Conservation (phyloP, 495 filamentous ascomycete species). For the Tetracladium marchalianum region DNA sequence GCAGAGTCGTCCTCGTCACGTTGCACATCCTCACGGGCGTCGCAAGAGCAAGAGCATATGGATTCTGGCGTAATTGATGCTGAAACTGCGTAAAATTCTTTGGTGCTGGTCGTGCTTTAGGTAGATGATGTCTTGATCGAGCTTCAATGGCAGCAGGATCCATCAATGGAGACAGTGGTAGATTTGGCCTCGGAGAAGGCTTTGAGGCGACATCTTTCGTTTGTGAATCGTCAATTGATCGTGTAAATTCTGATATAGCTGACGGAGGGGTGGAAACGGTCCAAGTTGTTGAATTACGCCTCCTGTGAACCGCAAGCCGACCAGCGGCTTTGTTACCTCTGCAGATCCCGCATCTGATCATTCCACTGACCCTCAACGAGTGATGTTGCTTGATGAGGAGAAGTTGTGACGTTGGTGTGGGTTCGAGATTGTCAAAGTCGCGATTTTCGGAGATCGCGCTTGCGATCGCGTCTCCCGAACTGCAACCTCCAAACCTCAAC, state of each 20-base stretch:
- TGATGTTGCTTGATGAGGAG: neutral
- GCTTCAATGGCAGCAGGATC: conserved; percentile 34
- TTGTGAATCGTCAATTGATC: neutral
- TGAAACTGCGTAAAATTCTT: conserved; percentile 31
- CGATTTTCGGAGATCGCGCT: too few species aligned
- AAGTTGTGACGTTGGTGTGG: neutral
- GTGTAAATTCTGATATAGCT: too few species aligned
- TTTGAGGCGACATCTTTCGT: neutral
- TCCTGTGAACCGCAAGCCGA: neutral
- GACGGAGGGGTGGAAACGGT: neutral
- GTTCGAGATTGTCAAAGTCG: too few species aligned
- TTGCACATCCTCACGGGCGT: conserved; percentile 52
- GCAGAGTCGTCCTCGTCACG: conserved; percentile 45
- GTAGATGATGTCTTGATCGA: conserved; percentile 13
- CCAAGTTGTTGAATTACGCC: neutral
- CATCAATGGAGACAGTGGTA: conserved; percentile 42
- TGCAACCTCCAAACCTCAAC: neutral
- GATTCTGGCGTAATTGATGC: conserved; percentile 42
- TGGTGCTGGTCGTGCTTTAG: conserved; percentile 4
- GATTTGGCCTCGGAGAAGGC: neutral
- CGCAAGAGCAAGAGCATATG: conserved; percentile 57
- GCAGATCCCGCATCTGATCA: conserved; percentile 8
- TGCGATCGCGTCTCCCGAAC: too few species aligned
- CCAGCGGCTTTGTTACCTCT: conserved; percentile 10
- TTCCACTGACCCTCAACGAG: conserved; percentile 13